Percentiles rank a stretch among this genome's conserved stretches.
These are phyloP conservation scores for Candida caryicola DNA, from an alignment of 805 yeast genomes.

Conservation along the genomic window DNA sequence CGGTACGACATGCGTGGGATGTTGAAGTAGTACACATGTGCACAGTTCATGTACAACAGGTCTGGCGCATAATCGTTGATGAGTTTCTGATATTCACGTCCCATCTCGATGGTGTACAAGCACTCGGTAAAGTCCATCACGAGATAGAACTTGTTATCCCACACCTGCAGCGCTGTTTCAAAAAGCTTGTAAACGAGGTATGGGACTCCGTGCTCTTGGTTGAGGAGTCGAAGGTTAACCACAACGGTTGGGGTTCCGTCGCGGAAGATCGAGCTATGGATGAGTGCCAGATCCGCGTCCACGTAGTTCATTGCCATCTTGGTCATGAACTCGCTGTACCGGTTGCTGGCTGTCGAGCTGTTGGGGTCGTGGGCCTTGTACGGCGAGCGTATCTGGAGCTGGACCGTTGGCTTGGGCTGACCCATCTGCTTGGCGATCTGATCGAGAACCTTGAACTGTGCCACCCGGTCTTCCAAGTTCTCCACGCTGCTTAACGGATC, in stretches of 20 bases:
- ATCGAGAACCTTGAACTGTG: conserved; percentile 43
- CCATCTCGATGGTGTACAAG: conserved; percentile 25
- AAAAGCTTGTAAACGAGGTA: conserved; percentile 56
- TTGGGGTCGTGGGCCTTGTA: conserved; percentile 37
- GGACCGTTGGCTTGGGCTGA: conserved; percentile 54
- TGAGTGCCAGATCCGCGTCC: conserved; percentile 44
- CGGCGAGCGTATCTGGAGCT: conserved; percentile 54
- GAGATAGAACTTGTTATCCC: conserved; percentile 64
- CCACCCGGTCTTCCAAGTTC: conserved; percentile 22
- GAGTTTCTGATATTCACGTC: conserved; percentile 29
- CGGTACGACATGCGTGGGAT: conserved; percentile 30
- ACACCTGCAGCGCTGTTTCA: conserved; percentile 64
- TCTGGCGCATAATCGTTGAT: conserved; percentile 50
- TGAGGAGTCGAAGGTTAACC: conserved; percentile 35
- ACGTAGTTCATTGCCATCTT: conserved; percentile 57
- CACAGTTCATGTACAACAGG: conserved; percentile 50
- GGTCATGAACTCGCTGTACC: conserved; percentile 71
- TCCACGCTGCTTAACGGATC: conserved; percentile 16
- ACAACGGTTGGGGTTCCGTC: conserved; percentile 75
- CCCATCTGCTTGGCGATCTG: conserved; percentile 49
- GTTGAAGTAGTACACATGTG: conserved; percentile 50
- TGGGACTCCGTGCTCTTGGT: background rate
- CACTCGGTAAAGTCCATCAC: conserved; percentile 71
- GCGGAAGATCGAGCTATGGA: conserved; percentile 62
- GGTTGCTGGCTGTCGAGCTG: conserved; percentile 46